Percentiles rank a stretch among this genome's conserved stretches.
phyloP scores from a whole-genome alignment of 2,329 filamentous ascomycete species.

The Exophiala lecanii-corni region DNA sequence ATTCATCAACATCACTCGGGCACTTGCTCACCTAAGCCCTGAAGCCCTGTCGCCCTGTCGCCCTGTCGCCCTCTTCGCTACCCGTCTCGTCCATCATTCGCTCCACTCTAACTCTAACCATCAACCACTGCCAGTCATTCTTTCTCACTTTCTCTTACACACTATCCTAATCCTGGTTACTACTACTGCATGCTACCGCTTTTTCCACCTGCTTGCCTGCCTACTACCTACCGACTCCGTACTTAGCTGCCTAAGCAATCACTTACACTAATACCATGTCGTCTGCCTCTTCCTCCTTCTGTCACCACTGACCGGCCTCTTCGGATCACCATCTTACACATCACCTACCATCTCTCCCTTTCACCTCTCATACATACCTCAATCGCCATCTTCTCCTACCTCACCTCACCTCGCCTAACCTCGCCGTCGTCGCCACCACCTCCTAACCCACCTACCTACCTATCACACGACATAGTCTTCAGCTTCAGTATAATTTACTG shows the following conservation, averaged over 20 bases:
- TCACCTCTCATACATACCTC: constrained; percentile 4
- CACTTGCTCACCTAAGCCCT: constrained; percentile 21
- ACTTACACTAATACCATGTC: neutral
- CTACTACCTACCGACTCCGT: neutral
- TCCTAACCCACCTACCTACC: neutral
- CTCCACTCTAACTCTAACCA: too few species aligned
- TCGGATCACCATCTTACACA: constrained; percentile 13
- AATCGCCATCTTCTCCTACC: too few species aligned
- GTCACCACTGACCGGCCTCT: constrained; percentile 13
- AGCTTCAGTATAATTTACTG: too few species aligned
- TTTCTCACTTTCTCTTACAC: constrained; percentile 5
- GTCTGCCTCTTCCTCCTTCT: constrained; percentile 4
- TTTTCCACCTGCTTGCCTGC: neutral
- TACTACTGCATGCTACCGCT: neutral
- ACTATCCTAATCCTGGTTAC: neutral
- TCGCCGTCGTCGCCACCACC: constrained; percentile 10
- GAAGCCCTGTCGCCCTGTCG: neutral
- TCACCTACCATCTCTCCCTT: constrained; percentile 6
- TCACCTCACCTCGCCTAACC: too few species aligned
- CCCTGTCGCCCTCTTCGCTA: neutral
- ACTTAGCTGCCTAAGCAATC: neutral
- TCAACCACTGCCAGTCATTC: neutral
- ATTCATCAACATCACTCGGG: neutral
- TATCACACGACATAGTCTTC: neutral
- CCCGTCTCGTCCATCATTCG: too few species aligned